Conservation (phyloP, 768 basidiomycete species). For the Leccinum longicurvipes region DNA sequence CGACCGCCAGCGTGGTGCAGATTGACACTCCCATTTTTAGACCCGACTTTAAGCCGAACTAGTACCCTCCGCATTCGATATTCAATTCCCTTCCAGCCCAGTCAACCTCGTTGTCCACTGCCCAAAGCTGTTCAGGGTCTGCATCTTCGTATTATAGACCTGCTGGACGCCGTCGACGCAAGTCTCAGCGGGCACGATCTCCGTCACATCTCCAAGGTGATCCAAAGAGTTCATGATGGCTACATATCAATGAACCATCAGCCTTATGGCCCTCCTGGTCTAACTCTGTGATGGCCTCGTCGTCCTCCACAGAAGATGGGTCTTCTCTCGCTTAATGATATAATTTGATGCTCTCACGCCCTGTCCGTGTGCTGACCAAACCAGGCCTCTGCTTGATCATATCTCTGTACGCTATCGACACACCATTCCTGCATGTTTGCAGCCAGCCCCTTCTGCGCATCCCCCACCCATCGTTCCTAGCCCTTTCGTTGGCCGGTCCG, state of each 20-base stretch:
- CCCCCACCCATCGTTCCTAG: background rate
- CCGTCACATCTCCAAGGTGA: background rate
- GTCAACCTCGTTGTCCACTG: background rate
- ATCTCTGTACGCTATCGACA: slow-evolving; percentile 10
- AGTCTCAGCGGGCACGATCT: background rate
- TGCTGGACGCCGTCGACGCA: background rate
- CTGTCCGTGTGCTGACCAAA: background rate
- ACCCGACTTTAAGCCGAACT: slow-evolving; percentile 14
- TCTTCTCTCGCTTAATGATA: slow-evolving; percentile 8
- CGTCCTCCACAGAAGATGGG: slow-evolving; percentile 1
- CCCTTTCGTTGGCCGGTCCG: background rate
- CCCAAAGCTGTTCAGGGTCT: too few species aligned
- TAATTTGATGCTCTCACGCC: slow-evolving; percentile 11
- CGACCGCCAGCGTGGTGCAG: slow-evolving; percentile 24
- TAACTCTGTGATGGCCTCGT: background rate
- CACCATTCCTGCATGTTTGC: slow-evolving; percentile 24
- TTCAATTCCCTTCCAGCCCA: background rate
- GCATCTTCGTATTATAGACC: too few species aligned
- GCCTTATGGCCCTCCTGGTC: slow-evolving; percentile 9
- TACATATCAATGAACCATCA: background rate
- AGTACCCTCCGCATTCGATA: background rate
- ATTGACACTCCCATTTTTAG: slow-evolving; percentile 22
- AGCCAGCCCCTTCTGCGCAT: background rate
- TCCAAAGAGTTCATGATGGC: background rate
- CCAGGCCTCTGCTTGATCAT: background rate